These are phyloP conservation scores for Tritrichomonas foetus DNA, from an alignment of 208 protist species.

Conservation along the genomic window DNA sequence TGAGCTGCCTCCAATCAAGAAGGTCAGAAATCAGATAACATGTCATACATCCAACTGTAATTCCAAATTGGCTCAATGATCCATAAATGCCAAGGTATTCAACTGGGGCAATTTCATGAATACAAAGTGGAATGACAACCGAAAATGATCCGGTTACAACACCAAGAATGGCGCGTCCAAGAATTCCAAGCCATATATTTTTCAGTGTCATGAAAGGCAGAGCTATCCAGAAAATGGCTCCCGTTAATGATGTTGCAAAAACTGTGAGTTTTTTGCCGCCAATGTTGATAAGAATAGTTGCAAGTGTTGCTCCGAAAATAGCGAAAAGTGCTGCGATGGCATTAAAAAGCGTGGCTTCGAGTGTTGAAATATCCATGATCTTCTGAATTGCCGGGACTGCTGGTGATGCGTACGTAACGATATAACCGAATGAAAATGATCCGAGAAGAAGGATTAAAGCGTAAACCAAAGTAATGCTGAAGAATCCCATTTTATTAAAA, in stretches of 20 bases:
- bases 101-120: neutral
- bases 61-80: neutral
- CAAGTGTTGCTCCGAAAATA: neutral
- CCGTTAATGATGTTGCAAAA: neutral
- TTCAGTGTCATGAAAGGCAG: neutral
- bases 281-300: neutral
- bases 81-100: neutral
- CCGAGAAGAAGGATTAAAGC: neutral
- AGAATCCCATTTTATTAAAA: constrained; percentile 8
- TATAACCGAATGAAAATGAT: neutral
- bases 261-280: neutral
- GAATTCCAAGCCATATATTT: neutral
- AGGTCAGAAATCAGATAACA: neutral
- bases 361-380: neutral
- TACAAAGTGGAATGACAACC: neutral
- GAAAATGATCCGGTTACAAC: neutral
- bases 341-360: neutral
- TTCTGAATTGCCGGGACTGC: neutral
- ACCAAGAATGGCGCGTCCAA: neutral
- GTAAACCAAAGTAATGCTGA: neutral
- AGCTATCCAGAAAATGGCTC: neutral
- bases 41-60: neutral
- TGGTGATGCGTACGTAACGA: neutral
- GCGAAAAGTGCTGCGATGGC: neutral
- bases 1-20: neutral